Conservation (phyloP, 306 rosid species). For the Mucuna pruriens region DNA sequence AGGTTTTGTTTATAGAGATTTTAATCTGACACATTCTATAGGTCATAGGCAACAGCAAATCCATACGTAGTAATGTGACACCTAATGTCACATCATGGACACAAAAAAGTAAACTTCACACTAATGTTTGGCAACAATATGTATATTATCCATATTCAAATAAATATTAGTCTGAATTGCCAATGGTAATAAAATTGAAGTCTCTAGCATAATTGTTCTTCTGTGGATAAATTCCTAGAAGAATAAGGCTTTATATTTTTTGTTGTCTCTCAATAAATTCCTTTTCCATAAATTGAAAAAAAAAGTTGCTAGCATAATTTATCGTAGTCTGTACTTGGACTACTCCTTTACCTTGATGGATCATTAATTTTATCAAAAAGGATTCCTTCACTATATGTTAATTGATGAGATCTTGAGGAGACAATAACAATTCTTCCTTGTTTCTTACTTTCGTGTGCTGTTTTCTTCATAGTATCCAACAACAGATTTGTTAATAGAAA, state of each 20-base stretch:
- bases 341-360: slow-evolving; percentile 58
- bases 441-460: slow-evolving; percentile 57
- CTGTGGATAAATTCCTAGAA: background rate
- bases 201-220: background rate
- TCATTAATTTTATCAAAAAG: slow-evolving; percentile 67
- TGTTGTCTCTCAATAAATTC: background rate
- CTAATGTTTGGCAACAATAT: background rate
- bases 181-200: background rate
- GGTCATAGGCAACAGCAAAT: background rate
- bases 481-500: slow-evolving; percentile 84
- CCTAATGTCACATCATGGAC: background rate
- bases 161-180: background rate
- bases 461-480: slow-evolving; percentile 80
- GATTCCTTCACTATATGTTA: slow-evolving; percentile 70
- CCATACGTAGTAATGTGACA: background rate
- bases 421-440: slow-evolving; percentile 86
- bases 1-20: background rate
- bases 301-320: background rate
- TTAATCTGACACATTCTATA: background rate
- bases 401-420: slow-evolving; percentile 69
- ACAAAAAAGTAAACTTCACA: background rate
- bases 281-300: background rate
- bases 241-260: background rate
- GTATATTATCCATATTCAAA: background rate
- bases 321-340: background rate